Conservation (phyloP, 192 early-diverging fungal species). For the Coemansia sp. region DNA sequence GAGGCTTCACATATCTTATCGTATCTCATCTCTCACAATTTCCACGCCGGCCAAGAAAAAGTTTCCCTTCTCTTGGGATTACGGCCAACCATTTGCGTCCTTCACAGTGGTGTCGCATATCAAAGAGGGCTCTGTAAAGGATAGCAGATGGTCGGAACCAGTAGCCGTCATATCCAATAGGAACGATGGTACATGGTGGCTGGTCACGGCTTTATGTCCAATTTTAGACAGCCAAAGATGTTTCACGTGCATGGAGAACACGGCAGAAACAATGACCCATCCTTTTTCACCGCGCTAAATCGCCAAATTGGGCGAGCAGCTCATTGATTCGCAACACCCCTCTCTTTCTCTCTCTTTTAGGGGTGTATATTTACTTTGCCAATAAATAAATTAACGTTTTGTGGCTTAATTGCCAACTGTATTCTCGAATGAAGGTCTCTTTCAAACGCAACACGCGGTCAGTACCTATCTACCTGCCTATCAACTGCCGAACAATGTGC, state of each 20-base stretch:
- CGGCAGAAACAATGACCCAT: neutral
- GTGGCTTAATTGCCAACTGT: too few relatives aligned
- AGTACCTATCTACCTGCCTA: too few relatives aligned
- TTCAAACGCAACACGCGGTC: too few relatives aligned
- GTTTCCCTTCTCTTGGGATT: neutral
- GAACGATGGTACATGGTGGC: neutral
- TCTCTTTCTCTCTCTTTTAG: neutral
- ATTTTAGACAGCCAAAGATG: neutral
- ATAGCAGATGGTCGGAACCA: neutral
- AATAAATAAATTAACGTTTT: too few relatives aligned
- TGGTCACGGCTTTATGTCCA: neutral
- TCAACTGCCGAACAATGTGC: too few relatives aligned
- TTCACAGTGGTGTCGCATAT: neutral
- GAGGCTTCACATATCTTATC: neutral
- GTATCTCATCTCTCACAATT: neutral
- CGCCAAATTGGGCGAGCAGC: neutral
- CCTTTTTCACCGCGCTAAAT: neutral
- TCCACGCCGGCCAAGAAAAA: neutral
- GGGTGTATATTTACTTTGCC: too few relatives aligned
- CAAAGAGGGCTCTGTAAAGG: neutral
- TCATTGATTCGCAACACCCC: neutral
- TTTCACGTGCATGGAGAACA: too few relatives aligned
- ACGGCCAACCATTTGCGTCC: neutral
- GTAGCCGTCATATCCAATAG: neutral
- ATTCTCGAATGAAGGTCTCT: too few relatives aligned